A percentile compares a stretch with the other conserved stretches of the same genome.
Evolutionary conservation across 805 yeast genomes (phyloP).

Genomic region (Candida boleticola): DNA sequence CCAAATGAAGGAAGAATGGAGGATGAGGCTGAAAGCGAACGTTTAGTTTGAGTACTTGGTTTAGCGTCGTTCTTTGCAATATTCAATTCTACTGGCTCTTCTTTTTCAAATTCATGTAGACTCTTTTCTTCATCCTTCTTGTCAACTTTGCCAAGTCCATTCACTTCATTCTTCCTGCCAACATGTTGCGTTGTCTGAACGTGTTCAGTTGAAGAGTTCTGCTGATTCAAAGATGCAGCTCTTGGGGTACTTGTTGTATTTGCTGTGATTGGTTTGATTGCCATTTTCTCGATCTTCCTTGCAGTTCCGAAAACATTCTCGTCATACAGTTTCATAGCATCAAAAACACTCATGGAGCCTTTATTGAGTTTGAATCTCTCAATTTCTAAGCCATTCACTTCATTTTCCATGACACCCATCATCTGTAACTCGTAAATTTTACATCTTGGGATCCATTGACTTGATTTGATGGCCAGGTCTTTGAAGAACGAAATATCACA

Average conservation of each 20-base stretch:
- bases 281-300: not conserved
- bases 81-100: no score
- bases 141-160: no score
- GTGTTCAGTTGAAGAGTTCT: no score
- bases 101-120: no score
- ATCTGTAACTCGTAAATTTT: slow-evolving; percentile 93
- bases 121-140: no score
- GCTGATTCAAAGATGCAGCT: no score
- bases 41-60: no score
- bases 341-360: slow-evolving; percentile 42
- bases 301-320: slow-evolving; percentile 46
- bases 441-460: slow-evolving; percentile 90
- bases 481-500: slow-evolving; percentile 90
- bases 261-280: no score
- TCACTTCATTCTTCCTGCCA: no score
- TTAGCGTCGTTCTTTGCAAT: no score
- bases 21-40: slow-evolving; percentile 6
- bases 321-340: slow-evolving; percentile 72
- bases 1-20: not conserved
- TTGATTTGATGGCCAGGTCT: slow-evolving; percentile 42
- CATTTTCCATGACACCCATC: slow-evolving; percentile 98
- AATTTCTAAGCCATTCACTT: slow-evolving; percentile 65
- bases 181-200: no score
- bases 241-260: no score
- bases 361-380: slow-evolving; percentile 48